Percentiles rank a stretch among this genome's conserved stretches.
Conservation (phyloP, 768 basidiomycete genomes). For the Suillus luteus region DNA sequence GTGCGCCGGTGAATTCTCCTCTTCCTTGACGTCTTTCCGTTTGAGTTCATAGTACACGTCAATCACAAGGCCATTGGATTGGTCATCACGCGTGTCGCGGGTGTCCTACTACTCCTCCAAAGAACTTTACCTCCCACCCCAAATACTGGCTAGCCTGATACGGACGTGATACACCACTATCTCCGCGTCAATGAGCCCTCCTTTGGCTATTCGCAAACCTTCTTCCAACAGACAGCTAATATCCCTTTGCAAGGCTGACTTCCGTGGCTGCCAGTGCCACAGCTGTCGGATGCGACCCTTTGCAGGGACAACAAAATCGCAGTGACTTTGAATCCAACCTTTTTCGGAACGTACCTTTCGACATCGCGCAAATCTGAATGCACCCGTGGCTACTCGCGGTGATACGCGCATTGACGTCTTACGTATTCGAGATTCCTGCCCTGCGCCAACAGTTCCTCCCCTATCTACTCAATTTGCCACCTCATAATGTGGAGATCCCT, state of each 20-base stretch:
- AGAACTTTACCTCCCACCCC: background rate
- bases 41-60: background rate
- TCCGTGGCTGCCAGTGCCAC: conserved; percentile 5
- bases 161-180: background rate
- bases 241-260: conserved; percentile 25
- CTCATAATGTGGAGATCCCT: background rate
- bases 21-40: background rate
- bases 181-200: background rate
- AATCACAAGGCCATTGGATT: background rate
- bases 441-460: conserved; percentile 13
- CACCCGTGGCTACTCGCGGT: conserved; percentile 25
- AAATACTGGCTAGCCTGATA: background rate
- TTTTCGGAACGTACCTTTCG: conserved; percentile 37
- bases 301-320: conserved; percentile 29
- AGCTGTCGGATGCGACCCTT: conserved; percentile 15
- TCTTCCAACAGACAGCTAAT: conserved; percentile 26
- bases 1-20: background rate
- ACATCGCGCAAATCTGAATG: conserved; percentile 38
- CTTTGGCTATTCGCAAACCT: background rate
- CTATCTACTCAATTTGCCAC: conserved; percentile 10
- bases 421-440: conserved; percentile 25
- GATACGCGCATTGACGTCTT: conserved; percentile 30
- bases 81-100: background rate
- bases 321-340: conserved; percentile 32
- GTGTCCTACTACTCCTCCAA: too few species aligned